These are phyloP conservation scores for Lipomyces yamanashiensis DNA, from an alignment of 805 yeast species.

Conservation along the genomic window DNA sequence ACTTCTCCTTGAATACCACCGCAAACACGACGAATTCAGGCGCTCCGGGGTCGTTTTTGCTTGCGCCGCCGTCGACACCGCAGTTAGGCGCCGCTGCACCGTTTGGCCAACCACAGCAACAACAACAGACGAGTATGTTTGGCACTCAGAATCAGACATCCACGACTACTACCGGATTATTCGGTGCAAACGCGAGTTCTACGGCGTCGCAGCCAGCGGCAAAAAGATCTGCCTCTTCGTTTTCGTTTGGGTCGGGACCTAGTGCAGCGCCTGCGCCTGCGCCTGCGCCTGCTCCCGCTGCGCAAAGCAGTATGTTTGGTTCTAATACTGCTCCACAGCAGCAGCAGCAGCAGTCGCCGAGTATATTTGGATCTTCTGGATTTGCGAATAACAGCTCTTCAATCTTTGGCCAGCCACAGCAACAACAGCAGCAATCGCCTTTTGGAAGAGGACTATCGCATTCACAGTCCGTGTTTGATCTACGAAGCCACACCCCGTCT, in stretches of 20 bases:
- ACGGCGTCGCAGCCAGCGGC: background rate
- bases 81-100: conserved; percentile 3
- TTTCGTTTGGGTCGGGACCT: background rate
- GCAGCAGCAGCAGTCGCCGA: background rate
- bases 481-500: conserved; percentile 28
- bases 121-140: conserved; percentile 1
- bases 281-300: background rate
- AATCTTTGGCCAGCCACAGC: conserved; percentile 6
- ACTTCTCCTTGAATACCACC: background rate
- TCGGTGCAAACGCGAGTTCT: background rate
- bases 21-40: background rate
- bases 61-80: conserved; percentile 1
- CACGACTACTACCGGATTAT: background rate
- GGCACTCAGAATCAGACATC: background rate
- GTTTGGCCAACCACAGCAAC: background rate
- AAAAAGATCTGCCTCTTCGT: conserved; percentile 1
- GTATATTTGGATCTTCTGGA: background rate
- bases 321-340: background rate
- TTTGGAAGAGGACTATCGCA: conserved; percentile 17
- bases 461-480: conserved; percentile 31
- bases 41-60: too few species aligned
- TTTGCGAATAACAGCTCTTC: too few species aligned
- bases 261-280: background rate
- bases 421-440: conserved; percentile 10
- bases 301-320: background rate